Evolutionary conservation across 179 eudicot species (phyloP).

Genomic region (Nepenthes alata): DNA sequence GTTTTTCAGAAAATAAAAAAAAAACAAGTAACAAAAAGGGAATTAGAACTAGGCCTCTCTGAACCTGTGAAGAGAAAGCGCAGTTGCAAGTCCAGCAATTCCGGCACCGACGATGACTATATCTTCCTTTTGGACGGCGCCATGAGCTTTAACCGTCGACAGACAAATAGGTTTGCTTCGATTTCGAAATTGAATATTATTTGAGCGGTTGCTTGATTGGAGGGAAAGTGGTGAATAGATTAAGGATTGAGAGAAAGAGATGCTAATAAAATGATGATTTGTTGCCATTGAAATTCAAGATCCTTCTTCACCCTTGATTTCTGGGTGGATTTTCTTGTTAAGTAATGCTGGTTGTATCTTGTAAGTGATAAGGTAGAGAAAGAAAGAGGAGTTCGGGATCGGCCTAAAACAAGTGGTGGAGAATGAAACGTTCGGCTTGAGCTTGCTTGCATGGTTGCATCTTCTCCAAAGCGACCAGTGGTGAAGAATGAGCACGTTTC

Average conservation of each 20-base stretch:
- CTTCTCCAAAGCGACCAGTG: too few species aligned
- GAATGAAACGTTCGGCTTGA: background rate
- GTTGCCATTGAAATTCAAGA: background rate
- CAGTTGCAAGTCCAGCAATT: constrained; percentile 85
- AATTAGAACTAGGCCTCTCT: too few species aligned
- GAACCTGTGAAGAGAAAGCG: constrained; percentile 80
- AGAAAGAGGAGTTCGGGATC: background rate
- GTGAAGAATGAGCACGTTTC: too few species aligned
- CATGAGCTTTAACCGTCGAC: background rate
- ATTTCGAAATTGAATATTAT: constrained; percentile 1
- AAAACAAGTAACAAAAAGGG: background rate
- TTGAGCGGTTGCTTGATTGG: constrained; percentile 15
- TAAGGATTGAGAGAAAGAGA: too few species aligned
- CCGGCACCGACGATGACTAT: constrained; percentile 85
- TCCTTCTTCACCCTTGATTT: background rate
- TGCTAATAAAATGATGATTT: background rate
- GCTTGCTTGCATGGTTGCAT: too few species aligned
- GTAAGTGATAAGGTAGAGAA: too few species aligned
- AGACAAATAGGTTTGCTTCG: constrained; percentile 1
- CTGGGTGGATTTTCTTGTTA: background rate
- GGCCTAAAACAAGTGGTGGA: constrained; percentile 9
- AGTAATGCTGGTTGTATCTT: background rate
- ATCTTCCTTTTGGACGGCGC: constrained; percentile 31
- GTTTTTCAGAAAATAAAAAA: too few species aligned
- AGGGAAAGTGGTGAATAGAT: background rate